Evolutionary conservation across 495 filamentous ascomycete species (phyloP).

Genomic region (Evernia prunastri): DNA sequence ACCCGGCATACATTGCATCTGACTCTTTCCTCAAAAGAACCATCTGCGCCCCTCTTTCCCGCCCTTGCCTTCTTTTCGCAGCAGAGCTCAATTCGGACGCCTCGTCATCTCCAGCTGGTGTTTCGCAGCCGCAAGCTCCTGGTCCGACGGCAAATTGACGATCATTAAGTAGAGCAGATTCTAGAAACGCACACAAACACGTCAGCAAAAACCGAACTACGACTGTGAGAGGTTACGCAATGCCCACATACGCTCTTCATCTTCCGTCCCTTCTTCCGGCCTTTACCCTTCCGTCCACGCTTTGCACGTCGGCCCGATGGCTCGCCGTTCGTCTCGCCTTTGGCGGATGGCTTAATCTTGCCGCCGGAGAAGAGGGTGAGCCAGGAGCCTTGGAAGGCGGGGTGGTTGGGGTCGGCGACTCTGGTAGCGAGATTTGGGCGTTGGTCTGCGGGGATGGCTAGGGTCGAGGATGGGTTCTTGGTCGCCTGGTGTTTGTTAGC

Average conservation of each 20-base stretch:
- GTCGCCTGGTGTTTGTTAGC: background rate
- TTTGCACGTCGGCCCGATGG: no score
- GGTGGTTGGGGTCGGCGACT: background rate
- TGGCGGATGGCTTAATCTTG: background rate
- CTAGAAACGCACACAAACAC: conserved; percentile 20
- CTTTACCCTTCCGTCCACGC: background rate
- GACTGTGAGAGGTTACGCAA: background rate
- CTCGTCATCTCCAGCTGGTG: background rate
- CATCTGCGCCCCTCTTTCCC: no score
- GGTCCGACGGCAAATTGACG: conserved; percentile 42
- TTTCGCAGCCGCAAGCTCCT: conserved; percentile 9
- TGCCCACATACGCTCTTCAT: no score
- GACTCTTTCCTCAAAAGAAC: no score
- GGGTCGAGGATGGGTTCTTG: background rate
- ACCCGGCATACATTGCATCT: no score
- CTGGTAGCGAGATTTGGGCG: background rate
- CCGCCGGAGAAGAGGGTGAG: background rate
- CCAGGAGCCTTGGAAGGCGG: no score
- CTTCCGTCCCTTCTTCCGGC: background rate
- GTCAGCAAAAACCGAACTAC: background rate
- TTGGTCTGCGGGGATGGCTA: background rate
- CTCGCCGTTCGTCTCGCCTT: background rate
- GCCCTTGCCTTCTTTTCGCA: no score
- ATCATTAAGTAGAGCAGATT: conserved; percentile 42
- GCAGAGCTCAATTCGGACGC: background rate